Conservation (phyloP, 768 basidiomycete genomes). For the Lactarius quietus region DNA sequence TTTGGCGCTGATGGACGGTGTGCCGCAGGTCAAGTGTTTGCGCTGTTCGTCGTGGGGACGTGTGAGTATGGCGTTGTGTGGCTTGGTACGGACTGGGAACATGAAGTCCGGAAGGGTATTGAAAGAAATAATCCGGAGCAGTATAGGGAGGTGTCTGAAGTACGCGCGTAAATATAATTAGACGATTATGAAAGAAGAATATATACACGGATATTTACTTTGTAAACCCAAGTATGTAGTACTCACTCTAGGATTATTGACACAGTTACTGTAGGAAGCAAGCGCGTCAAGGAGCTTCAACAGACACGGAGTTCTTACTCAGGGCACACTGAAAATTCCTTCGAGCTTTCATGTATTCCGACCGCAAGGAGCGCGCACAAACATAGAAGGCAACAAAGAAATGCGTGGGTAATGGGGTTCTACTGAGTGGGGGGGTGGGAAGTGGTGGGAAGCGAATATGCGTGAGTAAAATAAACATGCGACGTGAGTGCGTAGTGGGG, state of each 20-base stretch:
- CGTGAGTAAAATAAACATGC: slow-evolving; percentile 24
- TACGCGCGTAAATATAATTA: background rate
- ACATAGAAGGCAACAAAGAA: background rate
- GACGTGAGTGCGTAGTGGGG: slow-evolving; percentile 16
- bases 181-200: background rate
- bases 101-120: slow-evolving; percentile 42
- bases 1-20: too few relatives aligned
- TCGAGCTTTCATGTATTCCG: slow-evolving; percentile 5
- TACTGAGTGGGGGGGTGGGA: slow-evolving; percentile 26
- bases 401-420: slow-evolving; percentile 1
- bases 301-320: background rate
- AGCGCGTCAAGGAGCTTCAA: too few relatives aligned
- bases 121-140: slow-evolving; percentile 32
- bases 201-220: background rate
- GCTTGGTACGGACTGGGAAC: slow-evolving; percentile 48
- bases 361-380: slow-evolving; percentile 4
- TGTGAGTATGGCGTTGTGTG: slow-evolving; percentile 63
- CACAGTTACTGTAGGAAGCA: too few relatives aligned
- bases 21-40: slow-evolving; percentile 62
- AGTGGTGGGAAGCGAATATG: slow-evolving; percentile 11
- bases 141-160: slow-evolving; percentile 8
- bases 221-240: background rate
- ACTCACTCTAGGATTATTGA: too few relatives aligned
- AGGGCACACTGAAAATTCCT: background rate
- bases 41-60: slow-evolving; percentile 65